Evolutionary conservation across 2,329 filamentous ascomycete genomes (phyloP).

Genomic region (Lasiodiplodia sp.): DNA sequence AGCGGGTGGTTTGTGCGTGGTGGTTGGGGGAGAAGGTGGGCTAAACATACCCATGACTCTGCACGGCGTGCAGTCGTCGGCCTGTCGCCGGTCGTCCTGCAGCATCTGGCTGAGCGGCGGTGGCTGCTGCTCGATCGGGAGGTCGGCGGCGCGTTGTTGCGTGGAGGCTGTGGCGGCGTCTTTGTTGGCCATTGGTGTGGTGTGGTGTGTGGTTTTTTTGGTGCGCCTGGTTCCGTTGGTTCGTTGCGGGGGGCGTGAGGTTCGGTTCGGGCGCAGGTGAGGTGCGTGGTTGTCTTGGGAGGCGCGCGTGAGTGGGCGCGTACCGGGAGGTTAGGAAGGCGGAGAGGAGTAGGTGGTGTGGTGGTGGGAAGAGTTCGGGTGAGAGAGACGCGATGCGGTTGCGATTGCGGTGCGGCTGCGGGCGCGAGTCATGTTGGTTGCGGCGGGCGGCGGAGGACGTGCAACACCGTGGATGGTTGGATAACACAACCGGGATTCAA

Average conservation of each 20-base stretch:
- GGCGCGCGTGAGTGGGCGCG: too few species aligned
- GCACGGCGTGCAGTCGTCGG: conserved; percentile 74
- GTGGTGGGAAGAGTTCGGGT: background rate
- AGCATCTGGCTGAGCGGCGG: conserved; percentile 22
- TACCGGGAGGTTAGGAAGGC: background rate
- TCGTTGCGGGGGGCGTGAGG: conserved; percentile 50
- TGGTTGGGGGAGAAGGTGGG: background rate
- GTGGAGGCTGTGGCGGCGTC: conserved; percentile 53
- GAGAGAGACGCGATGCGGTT: background rate
- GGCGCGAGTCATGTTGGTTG: conserved; percentile 16
- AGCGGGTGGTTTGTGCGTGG: background rate
- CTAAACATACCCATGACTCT: conserved; percentile 68
- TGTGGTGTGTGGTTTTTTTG: background rate
- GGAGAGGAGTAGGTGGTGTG: background rate
- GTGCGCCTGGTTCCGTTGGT: background rate
- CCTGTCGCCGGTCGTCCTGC: background rate
- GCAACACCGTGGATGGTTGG: background rate
- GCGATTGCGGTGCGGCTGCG: background rate
- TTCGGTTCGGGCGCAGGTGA: background rate
- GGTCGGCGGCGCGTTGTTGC: conserved; percentile 51
- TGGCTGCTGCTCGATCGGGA: conserved; percentile 44
- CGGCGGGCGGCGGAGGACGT: background rate
- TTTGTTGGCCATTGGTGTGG: conserved; percentile 37
- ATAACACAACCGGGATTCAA: too few species aligned
- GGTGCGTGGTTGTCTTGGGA: background rate